Base-by-base conservation (phyloP, 495 filamentous ascomycete genomes). In the Aspergillus cristatus region DNA sequence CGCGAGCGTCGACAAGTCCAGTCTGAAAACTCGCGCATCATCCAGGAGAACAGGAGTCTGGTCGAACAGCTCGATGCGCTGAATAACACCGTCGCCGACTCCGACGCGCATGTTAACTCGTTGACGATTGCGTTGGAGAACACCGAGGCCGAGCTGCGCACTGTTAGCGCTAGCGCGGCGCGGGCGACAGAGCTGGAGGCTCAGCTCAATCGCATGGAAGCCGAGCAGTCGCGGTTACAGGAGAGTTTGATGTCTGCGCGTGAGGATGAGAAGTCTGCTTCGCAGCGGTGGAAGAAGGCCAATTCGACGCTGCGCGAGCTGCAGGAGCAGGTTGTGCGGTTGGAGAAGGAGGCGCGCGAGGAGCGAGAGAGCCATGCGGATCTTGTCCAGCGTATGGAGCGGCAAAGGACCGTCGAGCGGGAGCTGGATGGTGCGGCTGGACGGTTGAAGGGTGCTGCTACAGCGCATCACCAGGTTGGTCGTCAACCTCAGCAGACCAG, bases 331-430 rank as follows among this genome's bases (percentile, higher is more conserved):
- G 71, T 98, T 6, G 89, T 95, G 49, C 70, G 76, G 29, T 93
- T 98, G 43, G 88, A 95, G 55, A 75, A 72, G 42, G 90, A 96
- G 52, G 79, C 87, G 6, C 71, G 68, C 33, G 78, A 91, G 44
- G 90, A 98, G 62, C 75, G 80, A 18, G 81, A 86, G 38, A 72
- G 84, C 14, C 88, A 96, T 54, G 66, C 76, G 16, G 87, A 96
- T 50, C 63, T 94, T 18, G 67, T 93, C 25, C 71, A 77, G 38
- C 78, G 87, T 11, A 79, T 95, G 68, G 85, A 91, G 48, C 75
- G 82, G 45, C 76, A 82, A 46, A 70, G 79, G 28, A 68, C 69
- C 13, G 81, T 90, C 16, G 83, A 87, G 50, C 74, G 71, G 36
- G 85, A 91, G 46, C 63, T 94, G 38, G 78, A 84, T 45, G 78